These are phyloP conservation scores for Zygosaccharomyces siamensis DNA, from an alignment of 805 yeast genomes.

Conservation along the genomic window DNA sequence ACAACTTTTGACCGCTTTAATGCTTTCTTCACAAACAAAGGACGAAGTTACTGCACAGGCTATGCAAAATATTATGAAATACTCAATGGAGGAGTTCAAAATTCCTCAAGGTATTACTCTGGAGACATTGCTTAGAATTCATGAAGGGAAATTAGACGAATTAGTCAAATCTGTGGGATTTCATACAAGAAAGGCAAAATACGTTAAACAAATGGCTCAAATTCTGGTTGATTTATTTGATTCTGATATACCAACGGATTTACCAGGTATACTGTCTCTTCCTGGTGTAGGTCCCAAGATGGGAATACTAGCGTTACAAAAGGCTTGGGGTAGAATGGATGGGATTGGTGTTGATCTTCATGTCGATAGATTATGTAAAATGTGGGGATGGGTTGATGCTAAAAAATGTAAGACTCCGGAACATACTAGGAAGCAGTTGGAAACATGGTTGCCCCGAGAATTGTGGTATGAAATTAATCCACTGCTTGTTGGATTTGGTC, in stretches of 20 bases:
- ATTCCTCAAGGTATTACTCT: constrained; percentile 49
- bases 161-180: constrained; percentile 82
- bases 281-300: constrained; percentile 97
- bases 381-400: constrained; percentile 72
- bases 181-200: constrained; percentile 72
- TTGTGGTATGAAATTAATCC: constrained; percentile 86
- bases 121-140: constrained; percentile 46
- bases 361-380: constrained; percentile 69
- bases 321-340: constrained; percentile 68
- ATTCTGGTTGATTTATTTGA: constrained; percentile 46
- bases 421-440: constrained; percentile 59
- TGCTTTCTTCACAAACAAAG: constrained; percentile 89
- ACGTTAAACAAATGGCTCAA: constrained; percentile 56
- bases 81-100: constrained; percentile 40
- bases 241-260: constrained; percentile 72
- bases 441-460: constrained; percentile 67
- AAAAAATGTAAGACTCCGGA: constrained; percentile 60
- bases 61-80: constrained; percentile 53
- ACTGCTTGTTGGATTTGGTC: constrained; percentile 88
- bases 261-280: constrained; percentile 54
- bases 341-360: constrained; percentile 98
- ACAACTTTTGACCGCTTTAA: constrained; percentile 71
- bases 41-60: constrained; percentile 81
- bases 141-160: constrained; percentile 55
- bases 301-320: constrained; percentile 78